Evolutionary conservation across 1,284 basidiomycete genomes (phyloP), one percentile per base, ranked within the genome.

Genomic region (Porodaedalea pini): DNA sequence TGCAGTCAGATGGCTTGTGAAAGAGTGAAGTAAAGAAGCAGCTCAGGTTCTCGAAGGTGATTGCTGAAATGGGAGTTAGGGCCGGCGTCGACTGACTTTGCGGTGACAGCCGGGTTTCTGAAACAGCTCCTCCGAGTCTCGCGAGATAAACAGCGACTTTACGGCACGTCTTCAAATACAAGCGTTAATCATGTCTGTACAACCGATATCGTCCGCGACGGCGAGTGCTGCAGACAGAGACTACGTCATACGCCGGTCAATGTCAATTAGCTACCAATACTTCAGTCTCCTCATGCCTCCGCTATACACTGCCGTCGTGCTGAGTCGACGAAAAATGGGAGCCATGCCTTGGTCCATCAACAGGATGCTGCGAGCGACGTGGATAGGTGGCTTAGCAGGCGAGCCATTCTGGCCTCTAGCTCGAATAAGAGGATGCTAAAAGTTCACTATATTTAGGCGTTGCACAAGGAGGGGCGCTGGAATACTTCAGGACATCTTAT

Each of bases 211-310:
- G n/a, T 10, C 41, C 13, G 23, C 48, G 37, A 39, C 27, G 5
- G 56, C 59, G n/a, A 50, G 44, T 23, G 59, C 59, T 5, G 56
- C 59, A 23, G 59, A 61, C 36, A 61, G 55, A 43, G 59, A 61
- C 25, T 61, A 54, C 36, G 56, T 61, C 40, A 34, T 61, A 27
- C 55, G 59, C 6, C 52, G 51, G 17, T 61, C 59, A 13, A 61
- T 57, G 56, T 50, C 43, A 5, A 57, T 37, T 19, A 56, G 59
- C 29, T 61, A 61, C 31, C 59, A 57, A 41, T 61, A 61, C 31
- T 57, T 57, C 39, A 54, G 44, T 43, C 43, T 61, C 5, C 32
- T 57, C 15, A 54, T 56, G 54, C 59, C 59, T 36, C 56, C 59
- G 5, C 19, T 61, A 5, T 61, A 61, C 25, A 51, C 59, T 19